Evolutionary conservation across 2,329 filamentous ascomycete species (phyloP).

Genomic region (Sarocladiaceae sp.): DNA sequence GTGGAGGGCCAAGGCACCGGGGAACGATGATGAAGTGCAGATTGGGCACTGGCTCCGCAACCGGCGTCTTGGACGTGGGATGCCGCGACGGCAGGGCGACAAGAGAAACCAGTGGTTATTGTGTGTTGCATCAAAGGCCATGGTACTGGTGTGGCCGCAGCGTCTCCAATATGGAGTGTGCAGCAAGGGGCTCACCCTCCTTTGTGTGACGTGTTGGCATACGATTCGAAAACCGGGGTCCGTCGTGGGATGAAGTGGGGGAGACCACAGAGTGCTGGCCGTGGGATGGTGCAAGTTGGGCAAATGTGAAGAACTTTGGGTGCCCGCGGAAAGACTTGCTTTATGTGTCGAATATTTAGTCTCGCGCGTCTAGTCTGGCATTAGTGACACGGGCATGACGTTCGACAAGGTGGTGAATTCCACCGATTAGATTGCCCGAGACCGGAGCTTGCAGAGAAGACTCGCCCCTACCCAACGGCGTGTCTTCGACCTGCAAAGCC

Average conservation of each 20-base stretch:
- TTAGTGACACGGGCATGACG: too few relatives aligned
- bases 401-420: too few relatives aligned
- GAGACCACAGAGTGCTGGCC: background rate
- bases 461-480: too few relatives aligned
- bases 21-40: background rate
- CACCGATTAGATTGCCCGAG: too few relatives aligned
- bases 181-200: background rate
- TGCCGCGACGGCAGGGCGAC: background rate
- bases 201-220: conserved; percentile 4
- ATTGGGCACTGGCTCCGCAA: background rate
- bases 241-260: conserved; percentile 3
- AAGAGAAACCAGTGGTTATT: background rate
- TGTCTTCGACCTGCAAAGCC: too few relatives aligned
- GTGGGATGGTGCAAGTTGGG: background rate
- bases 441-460: too few relatives aligned
- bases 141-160: background rate
- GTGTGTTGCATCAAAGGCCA: background rate
- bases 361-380: too few relatives aligned
- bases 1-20: background rate
- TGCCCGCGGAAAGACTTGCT: too few relatives aligned
- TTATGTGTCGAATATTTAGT: too few relatives aligned
- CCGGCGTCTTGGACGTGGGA: background rate
- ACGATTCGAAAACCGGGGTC: background rate
- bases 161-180: background rate
- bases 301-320: too few relatives aligned